Percentiles rank a stretch among this genome's conserved stretches.
Conservation (phyloP, 2,329 filamentous ascomycete genomes). For the Aspergillus spinulosporus region DNA sequence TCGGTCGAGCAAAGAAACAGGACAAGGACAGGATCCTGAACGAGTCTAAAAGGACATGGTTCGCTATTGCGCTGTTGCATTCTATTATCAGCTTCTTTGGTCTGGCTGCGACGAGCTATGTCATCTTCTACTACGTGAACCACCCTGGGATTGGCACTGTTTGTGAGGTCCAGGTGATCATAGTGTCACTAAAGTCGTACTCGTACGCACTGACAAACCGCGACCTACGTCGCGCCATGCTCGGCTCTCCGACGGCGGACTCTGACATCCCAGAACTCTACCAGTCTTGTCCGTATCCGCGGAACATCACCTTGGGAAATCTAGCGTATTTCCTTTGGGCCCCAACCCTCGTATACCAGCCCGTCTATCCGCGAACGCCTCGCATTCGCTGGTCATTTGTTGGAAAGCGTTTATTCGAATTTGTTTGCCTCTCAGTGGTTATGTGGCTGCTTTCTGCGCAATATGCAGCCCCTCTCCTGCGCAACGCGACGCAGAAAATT, state of each 20-base stretch:
- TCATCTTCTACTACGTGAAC: conserved; percentile 88
- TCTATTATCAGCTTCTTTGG: conserved; percentile 80
- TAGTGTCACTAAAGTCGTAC: conserved; percentile 94
- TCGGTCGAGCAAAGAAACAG: conserved; percentile 59
- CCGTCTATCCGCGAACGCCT: conserved; percentile 83
- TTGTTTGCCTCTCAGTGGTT: conserved; percentile 75
- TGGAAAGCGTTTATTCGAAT: conserved; percentile 75
- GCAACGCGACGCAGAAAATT: conserved; percentile 87
- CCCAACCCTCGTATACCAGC: conserved; percentile 93
- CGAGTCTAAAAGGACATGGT: conserved; percentile 74
- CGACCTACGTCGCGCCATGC: conserved; percentile 85
- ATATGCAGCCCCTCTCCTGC: conserved; percentile 85
- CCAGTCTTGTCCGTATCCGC: conserved; percentile 77
- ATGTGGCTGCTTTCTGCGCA: conserved; percentile 96
- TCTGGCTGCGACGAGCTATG: conserved; percentile 74
- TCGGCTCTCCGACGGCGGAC: conserved; percentile 72
- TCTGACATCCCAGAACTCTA: conserved; percentile 79
- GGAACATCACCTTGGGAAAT: conserved; percentile 85
- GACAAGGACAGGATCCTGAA: conserved; percentile 53
- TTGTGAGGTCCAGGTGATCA: conserved; percentile 85
- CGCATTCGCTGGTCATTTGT: conserved; percentile 87
- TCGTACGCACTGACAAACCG: conserved; percentile 97
- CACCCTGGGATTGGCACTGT: conserved; percentile 92
- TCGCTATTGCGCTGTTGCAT: conserved; percentile 75
- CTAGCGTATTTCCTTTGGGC: conserved; percentile 97